Evolutionary conservation across 1,284 basidiomycete genomes (phyloP).

Genomic region (Apiotrichum siamense): DNA sequence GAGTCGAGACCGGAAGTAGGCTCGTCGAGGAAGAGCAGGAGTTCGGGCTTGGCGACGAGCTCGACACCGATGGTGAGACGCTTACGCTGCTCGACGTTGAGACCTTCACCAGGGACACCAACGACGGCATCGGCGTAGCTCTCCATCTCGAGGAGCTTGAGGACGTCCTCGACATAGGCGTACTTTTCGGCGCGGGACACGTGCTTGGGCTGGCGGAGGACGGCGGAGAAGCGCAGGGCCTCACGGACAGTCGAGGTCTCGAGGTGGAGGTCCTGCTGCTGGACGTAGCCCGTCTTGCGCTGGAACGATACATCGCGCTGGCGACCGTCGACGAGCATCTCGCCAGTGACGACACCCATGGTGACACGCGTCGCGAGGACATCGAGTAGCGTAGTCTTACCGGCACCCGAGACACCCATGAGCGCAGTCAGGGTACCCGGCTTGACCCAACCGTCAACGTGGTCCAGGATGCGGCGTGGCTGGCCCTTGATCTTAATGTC

Average conservation of each 20-base stretch:
- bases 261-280: slow-evolving; percentile 75
- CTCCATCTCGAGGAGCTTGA: slow-evolving; percentile 23
- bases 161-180: slow-evolving; percentile 50
- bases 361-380: slow-evolving; percentile 72
- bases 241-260: slow-evolving; percentile 69
- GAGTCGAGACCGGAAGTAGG: slow-evolving; percentile 38
- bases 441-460: slow-evolving; percentile 75
- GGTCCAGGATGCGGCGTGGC: slow-evolving; percentile 61
- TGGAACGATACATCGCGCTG: slow-evolving; percentile 64
- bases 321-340: slow-evolving; percentile 70
- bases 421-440: slow-evolving; percentile 69
- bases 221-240: slow-evolving; percentile 73
- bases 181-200: slow-evolving; percentile 49
- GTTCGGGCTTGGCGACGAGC: slow-evolving; percentile 45
- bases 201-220: slow-evolving; percentile 66
- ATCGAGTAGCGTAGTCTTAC: slow-evolving; percentile 75
- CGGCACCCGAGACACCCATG: slow-evolving; percentile 64
- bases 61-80: slow-evolving; percentile 63
- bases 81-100: slow-evolving; percentile 44
- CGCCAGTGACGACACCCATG: slow-evolving; percentile 72
- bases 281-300: slow-evolving; percentile 59
- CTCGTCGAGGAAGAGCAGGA: slow-evolving; percentile 48
- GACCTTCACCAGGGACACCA: slow-evolving; percentile 47
- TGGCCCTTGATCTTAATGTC: slow-evolving; percentile 58
- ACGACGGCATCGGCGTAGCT: slow-evolving; percentile 31